These are phyloP conservation scores for Coniochaeta sp. DNA, from an alignment of 2,329 filamentous ascomycete species.

Conservation along the genomic window DNA sequence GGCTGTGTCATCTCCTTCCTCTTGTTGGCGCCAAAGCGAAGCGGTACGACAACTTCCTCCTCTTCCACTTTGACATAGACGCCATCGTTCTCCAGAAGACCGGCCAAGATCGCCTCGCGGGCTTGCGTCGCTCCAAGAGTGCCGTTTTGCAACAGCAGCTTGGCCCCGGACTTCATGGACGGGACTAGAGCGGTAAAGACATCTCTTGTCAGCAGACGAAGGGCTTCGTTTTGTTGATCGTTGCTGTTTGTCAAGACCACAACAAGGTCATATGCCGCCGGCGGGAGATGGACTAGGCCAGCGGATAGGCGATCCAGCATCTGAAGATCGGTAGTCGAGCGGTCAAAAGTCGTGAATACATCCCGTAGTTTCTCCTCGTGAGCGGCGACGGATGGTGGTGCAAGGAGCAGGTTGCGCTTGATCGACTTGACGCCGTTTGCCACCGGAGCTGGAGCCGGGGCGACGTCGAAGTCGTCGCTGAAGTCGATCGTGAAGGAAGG, in stretches of 20 bases:
- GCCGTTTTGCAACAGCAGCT: slow-evolving; percentile 62
- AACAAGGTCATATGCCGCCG: slow-evolving; percentile 73
- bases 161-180: slow-evolving; percentile 62
- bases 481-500: slow-evolving; percentile 2
- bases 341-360: slow-evolving; percentile 66
- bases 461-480: slow-evolving; percentile 3
- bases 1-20: slow-evolving; percentile 21
- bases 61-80: slow-evolving; percentile 68
- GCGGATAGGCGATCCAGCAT: slow-evolving; percentile 93
- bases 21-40: slow-evolving; percentile 62
- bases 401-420: slow-evolving; percentile 41
- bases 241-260: slow-evolving; percentile 76
- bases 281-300: slow-evolving; percentile 70
- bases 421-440: neutral
- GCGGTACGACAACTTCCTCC: slow-evolving; percentile 48
- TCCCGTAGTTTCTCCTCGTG: slow-evolving; percentile 70
- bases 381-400: slow-evolving; percentile 81
- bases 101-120: slow-evolving; percentile 78
- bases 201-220: slow-evolving; percentile 54
- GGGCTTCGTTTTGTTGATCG: slow-evolving; percentile 52
- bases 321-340: slow-evolving; percentile 76
- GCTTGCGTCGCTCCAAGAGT: slow-evolving; percentile 43
- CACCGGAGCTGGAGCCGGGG: neutral
- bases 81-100: slow-evolving; percentile 58
- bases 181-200: slow-evolving; percentile 63